Base-by-base conservation (phyloP, 1,284 basidiomycete genomes). In the Marasmius sp. region DNA sequence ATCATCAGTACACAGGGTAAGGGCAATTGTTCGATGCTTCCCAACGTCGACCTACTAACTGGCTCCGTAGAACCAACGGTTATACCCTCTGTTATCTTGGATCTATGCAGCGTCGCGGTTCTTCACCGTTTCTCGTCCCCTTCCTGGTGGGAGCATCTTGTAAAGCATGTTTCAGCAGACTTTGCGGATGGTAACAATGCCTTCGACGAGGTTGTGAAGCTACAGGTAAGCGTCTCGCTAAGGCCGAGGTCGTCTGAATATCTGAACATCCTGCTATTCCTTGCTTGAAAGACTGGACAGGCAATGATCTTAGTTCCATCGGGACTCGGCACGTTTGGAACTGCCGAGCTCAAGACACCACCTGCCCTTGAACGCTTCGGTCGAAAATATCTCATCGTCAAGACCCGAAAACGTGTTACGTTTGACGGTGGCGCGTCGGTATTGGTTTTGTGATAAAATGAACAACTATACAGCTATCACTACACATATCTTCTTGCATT, bases 51-150 rank as follows among this genome's bases (percentile, higher is more conserved):
- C 64, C 38, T 41, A 41, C 47, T 62, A 22, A 38, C 12, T 18
- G 43, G 6, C 62, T 43, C 50, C 49, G n/a, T 65, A 91, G 89
- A 92, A 64, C 89, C 89, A 0, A 91, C 89, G 0, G 83, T 89
- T 0, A 79, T 92, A 0, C 89, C 89, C 0, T 79, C 87, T 0
- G 83, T 87, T 0, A 72, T 92, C 1, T 78, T 91, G 5, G 89
- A 91, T 66, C 77, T 92, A 0, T 91, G 88, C 56, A 82, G 82
- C 0, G 76, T 91, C 0, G 75, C 85, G 0, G 81, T 92, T 11
- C 68, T 90, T 6, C 90, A 91, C 65, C 79, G 89, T 0, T 92
- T 92, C 71, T 89, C 88, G 0, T 91, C 89, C 0, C 86, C 87
- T 0, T 77, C 85, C 0, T 91, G 89, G 89, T 88, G 86, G 83